Base-by-base conservation (phyloP, 2,329 filamentous ascomycete genomes). In the Epicoccum sorghinum region DNA sequence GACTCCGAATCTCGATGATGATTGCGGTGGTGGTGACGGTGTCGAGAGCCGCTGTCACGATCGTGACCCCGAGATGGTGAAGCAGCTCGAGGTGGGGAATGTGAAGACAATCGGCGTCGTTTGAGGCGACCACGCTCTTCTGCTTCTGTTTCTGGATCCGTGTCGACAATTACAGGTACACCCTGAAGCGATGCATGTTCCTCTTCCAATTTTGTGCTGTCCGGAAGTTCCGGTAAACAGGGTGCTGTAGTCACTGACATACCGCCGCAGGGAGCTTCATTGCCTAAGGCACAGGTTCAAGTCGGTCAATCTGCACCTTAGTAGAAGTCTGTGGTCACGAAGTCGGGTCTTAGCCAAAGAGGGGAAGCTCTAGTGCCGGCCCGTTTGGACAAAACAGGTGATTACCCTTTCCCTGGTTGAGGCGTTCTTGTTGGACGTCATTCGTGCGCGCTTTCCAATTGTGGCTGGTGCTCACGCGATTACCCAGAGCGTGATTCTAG, bases 51-150 rank as follows among this genome's bases (percentile, higher is more conserved):
- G 30, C 67, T 70, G 39, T 60, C 59, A 44, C 71, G 69, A 8
- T 73, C 66, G 52, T 74, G 71, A 48, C 69, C 71, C 25, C 71
- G 64, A 9, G 70, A 73, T 12, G 70, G 69, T 3, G 69, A 72
- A 10, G 62, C 58, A 22, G 67, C 64, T 18, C 68, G 66, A 9
- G 58, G 52, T n/a, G 69, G 67, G 30, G 70, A 69, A 47, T 66
- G 62, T 7, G 69, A 70, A 23, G 66, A 66, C 41, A 61, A 57
- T 7, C 69, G 62, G 40, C 70, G 65, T 47, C 68, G 64, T 51
- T 73, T 72, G 23, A 71, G 62, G 30, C 69, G 68, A 25, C 70
- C 70, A n/a, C 70, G 67, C 32, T 69, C 66, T 48, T 70, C 61
- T 29, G 58, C 55, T 24, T 66, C 65, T 41, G 44, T 52, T 13